Percentiles rank a stretch among this genome's conserved stretches.
phyloP scores from a whole-genome alignment of 495 filamentous ascomycete genomes.

The Neurospora sp. region DNA sequence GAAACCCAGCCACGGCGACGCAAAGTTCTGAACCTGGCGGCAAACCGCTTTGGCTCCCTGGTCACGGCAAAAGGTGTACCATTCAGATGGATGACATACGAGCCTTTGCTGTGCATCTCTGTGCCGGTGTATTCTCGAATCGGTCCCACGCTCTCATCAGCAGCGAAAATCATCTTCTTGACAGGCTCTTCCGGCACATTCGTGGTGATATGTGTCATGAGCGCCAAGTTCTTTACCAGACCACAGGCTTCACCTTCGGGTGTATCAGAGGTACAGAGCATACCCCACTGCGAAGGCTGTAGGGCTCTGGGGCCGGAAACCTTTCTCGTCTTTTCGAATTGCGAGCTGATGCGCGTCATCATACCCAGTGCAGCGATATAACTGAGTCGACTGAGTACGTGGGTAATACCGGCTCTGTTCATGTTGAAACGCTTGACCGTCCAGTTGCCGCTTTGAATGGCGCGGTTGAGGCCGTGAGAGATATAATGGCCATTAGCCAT shows the following conservation, averaged over 20 bases:
- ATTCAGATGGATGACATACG: conserved; percentile 88
- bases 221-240: conserved; percentile 92
- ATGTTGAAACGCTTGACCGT: conserved; percentile 94
- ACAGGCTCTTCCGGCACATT: conserved; percentile 87
- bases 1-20: conserved; percentile 82
- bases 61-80: conserved; percentile 85
- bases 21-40: conserved; percentile 70
- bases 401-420: conserved; percentile 93
- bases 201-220: conserved; percentile 99
- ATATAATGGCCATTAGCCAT: conserved; percentile 70
- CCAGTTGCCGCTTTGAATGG: conserved; percentile 97
- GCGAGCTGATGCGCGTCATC: conserved; percentile 98
- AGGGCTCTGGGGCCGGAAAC: conserved; percentile 89
- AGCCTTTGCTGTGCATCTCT: conserved; percentile 72
- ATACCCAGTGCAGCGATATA: conserved; percentile 98
- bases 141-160: conserved; percentile 46
- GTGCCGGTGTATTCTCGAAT: conserved; percentile 61
- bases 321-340: conserved; percentile 97
- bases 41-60: conserved; percentile 69
- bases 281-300: conserved; percentile 94
- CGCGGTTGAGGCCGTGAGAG: conserved; percentile 80
- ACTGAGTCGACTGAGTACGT: conserved; percentile 88
- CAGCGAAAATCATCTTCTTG: conserved; percentile 66
- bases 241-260: conserved; percentile 98
- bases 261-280: conserved; percentile 94